phyloP scores from a whole-genome alignment of 805 yeast species.

The Saturnispora zaruensis region DNA sequence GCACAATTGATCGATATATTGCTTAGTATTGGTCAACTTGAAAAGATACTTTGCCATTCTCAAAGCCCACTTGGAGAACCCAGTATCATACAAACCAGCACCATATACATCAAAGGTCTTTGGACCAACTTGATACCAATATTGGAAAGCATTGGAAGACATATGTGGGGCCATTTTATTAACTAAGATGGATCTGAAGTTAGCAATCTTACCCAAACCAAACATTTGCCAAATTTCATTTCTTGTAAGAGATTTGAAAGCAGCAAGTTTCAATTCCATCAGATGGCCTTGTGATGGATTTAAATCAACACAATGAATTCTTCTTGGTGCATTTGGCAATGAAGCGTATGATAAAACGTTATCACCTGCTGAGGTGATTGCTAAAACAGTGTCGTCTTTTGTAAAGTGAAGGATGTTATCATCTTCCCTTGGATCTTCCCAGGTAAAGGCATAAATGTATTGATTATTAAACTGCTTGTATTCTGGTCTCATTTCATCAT shows the following conservation, averaged over 20 bases:
- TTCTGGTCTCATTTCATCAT: constrained; percentile 59
- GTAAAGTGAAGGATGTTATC: constrained; percentile 52
- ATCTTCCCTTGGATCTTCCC: constrained; percentile 89
- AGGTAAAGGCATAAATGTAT: constrained; percentile 79
- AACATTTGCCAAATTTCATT: constrained; percentile 66
- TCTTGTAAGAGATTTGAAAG: constrained; percentile 46
- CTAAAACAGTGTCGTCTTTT: constrained; percentile 62
- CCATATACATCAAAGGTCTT: constrained; percentile 47
- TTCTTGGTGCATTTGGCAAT: constrained; percentile 61
- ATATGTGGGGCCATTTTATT: constrained; percentile 55
- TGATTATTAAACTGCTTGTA: constrained; percentile 68
- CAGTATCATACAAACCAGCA: constrained; percentile 68
- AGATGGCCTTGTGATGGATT: constrained; percentile 79
- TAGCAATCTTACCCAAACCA: constrained; percentile 61
- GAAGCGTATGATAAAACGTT: constrained; percentile 68
- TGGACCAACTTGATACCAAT: constrained; percentile 61
- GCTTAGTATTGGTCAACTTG: constrained; percentile 42
- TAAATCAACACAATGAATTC: constrained; percentile 78
- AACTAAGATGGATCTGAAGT: constrained; percentile 44
- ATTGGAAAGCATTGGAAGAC: constrained; percentile 75
- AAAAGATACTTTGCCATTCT: constrained; percentile 58
- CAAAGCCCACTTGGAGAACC: constrained; percentile 81
- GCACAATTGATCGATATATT: constrained; percentile 48
- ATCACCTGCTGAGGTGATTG: constrained; percentile 84
- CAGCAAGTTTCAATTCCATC: constrained; percentile 69